Evolutionary conservation across 1,284 basidiomycete genomes (phyloP).

Genomic region (Puccinia coronata): DNA sequence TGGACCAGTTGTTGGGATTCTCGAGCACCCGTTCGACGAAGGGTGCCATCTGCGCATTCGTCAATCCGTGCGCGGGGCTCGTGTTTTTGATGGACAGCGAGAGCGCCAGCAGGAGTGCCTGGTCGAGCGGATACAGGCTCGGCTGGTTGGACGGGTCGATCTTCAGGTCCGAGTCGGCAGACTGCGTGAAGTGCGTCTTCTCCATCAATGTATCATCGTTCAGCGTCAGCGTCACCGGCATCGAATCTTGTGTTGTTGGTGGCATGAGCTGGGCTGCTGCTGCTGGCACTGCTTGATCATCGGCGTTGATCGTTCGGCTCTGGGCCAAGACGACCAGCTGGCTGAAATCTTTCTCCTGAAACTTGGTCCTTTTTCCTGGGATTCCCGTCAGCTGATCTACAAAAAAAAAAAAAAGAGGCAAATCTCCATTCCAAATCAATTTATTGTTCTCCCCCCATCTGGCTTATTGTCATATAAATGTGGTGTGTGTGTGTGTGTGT

Average conservation of each 20-base stretch:
- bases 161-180: background rate
- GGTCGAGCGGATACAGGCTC: conserved; percentile 82
- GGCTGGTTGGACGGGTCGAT: conserved; percentile 44
- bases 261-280: background rate
- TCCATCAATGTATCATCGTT: conserved; percentile 91
- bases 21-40: conserved; percentile 82
- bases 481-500: background rate
- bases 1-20: conserved; percentile 83
- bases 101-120: conserved; percentile 81
- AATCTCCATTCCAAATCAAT: too few species aligned
- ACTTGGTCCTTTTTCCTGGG: conserved; percentile 90
- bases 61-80: conserved; percentile 76
- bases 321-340: conserved; percentile 94
- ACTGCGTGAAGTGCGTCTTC: conserved; percentile 79
- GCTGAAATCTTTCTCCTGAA: conserved; percentile 78
- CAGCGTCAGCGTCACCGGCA: conserved; percentile 75
- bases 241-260: conserved; percentile 54
- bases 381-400: conserved; percentile 84
- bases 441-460: too few species aligned
- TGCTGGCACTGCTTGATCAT: background rate
- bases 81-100: conserved; percentile 87
- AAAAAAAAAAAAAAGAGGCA: too few species aligned
- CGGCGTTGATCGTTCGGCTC: conserved; percentile 61
- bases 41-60: conserved; percentile 82
- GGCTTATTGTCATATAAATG: too few species aligned